Evolutionary conservation across 768 basidiomycete species (phyloP), one percentile per base, ranked within the genome.

Genomic region (Suillus hirtellus): DNA sequence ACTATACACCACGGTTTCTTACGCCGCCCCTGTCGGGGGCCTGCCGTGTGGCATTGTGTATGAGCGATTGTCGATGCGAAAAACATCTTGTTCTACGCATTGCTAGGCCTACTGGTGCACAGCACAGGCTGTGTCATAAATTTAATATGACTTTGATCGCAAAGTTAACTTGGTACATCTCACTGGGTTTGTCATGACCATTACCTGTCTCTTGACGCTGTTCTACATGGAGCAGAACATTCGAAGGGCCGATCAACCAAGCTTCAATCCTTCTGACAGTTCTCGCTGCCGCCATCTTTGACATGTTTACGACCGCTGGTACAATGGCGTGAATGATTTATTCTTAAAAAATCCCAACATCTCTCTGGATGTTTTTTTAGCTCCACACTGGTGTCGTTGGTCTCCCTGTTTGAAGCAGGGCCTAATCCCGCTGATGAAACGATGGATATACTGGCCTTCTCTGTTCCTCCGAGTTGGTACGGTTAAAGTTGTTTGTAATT

Each of bases 61-160:
- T 31, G 31, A 31, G 31, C 5, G 31, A 31, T 27, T 3, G 27
- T 27, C 6, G 31, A 31, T n/a, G 21, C 14, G 47, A 49, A 24
- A 24, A 49, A 49, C n/a, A 15, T 2, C 12, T 24, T 49, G 12
- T 49, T 24, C 1, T 50, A 27, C 9, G 49, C 27, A 50, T 27
- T 27, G 14, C 14, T 50, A 8, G 27, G 65, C 21, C 64, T 63
- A 14, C 49, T 63, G 7, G 38, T 83, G 37, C 78, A 80, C 44
- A 75, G 80, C 61, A 81, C 83, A 4, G 83, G 83, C 0, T 84
- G 83, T 66, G 83, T 83, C 1, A 73, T 84, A 44, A 85, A 85
- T 64, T 84, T 84, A 64, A 84, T 86, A 12, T 11, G 67, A 82
- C 35, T 73, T 84, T 69, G 83, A 84, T 67, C 81, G 79, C 21